Conservation (phyloP, 345 rosid genomes). For the Eucalyptus decipiens region DNA sequence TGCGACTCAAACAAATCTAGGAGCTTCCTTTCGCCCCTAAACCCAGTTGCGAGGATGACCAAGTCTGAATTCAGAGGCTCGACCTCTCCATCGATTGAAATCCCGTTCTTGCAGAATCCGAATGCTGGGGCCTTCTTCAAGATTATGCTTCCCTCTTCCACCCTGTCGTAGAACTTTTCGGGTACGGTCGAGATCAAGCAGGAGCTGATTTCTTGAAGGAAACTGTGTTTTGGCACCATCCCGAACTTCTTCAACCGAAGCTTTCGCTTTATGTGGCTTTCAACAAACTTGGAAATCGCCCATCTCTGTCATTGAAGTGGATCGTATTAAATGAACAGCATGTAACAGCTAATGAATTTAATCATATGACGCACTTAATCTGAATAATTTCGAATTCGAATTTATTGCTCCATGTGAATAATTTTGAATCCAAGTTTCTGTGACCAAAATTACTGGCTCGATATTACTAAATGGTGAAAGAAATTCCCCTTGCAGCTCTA, state of each 20-base stretch:
- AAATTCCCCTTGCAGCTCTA: neutral
- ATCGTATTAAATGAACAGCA: neutral
- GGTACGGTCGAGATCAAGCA: constrained; percentile 12
- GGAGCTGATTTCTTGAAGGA: constrained; percentile 8
- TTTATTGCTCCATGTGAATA: neutral
- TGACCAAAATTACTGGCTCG: neutral
- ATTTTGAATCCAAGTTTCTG: neutral
- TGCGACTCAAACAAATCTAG: constrained; percentile 8
- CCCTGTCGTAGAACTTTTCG: constrained; percentile 12
- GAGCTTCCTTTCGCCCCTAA: constrained; percentile 19
- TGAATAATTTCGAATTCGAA: neutral
- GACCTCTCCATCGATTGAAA: constrained; percentile 3
- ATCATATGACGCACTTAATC: neutral
- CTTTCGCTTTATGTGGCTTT: constrained; percentile 11
- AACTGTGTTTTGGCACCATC: constrained; percentile 32
- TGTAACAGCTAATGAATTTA: neutral
- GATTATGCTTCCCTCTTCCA: constrained; percentile 29
- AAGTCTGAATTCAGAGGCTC: constrained; percentile 8
- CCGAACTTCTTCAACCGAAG: constrained; percentile 14
- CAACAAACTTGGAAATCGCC: constrained; percentile 20
- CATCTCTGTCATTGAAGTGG: constrained; percentile 4
- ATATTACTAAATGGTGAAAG: neutral
- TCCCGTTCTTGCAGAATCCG: constrained; percentile 15
- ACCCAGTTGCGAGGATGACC: constrained; percentile 31
- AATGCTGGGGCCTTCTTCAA: constrained; percentile 22